A percentile compares a stretch with the other conserved stretches of the same genome.
Conservation (phyloP, 2,329 filamentous ascomycete species). For the Ophiostoma himal-ulmi region DNA sequence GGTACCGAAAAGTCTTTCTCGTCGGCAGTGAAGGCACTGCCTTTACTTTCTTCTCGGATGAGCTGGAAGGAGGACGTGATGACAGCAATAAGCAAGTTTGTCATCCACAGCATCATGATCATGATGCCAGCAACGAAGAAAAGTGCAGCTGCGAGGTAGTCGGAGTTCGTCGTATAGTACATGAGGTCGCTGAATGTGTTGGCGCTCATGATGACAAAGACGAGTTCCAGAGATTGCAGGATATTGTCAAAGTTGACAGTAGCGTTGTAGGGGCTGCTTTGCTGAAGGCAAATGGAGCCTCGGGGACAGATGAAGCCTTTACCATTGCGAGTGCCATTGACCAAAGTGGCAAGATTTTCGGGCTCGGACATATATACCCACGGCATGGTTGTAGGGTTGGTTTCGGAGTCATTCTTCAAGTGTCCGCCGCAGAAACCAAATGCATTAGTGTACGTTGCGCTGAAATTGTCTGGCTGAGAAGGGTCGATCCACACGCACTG, state of each 20-base stretch:
- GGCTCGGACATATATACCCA: conserved; percentile 54
- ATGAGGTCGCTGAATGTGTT: conserved; percentile 95
- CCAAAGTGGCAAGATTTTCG: conserved; percentile 42
- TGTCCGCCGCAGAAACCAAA: conserved; percentile 84
- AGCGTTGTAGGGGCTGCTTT: conserved; percentile 69
- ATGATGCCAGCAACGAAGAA: conserved; percentile 72
- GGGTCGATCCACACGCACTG: conserved; percentile 74
- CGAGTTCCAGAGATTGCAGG: conserved; percentile 79
- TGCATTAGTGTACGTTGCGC: conserved; percentile 54
- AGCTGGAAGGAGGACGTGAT: conserved; percentile 98
- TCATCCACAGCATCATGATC: conserved; percentile 92
- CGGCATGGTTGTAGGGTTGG: conserved; percentile 42
- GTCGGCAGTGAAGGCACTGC: conserved; percentile 83
- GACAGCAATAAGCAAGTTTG: conserved; percentile 89
- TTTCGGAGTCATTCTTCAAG: conserved; percentile 53
- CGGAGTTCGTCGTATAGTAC: conserved; percentile 87
- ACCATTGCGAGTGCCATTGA: conserved; percentile 45
- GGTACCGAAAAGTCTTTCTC: conserved; percentile 43
- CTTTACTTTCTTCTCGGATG: conserved; percentile 91
- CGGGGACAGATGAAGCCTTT: conserved; percentile 88
- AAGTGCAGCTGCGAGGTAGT: conserved; percentile 79
- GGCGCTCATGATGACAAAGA: conserved; percentile 97
- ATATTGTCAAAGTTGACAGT: conserved; percentile 97
- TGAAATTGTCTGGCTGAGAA: conserved; percentile 47
- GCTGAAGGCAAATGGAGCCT: conserved; percentile 77